Evolutionary conservation across 306 rosid genomes (phyloP).

Genomic region (Malus sylvestris): DNA sequence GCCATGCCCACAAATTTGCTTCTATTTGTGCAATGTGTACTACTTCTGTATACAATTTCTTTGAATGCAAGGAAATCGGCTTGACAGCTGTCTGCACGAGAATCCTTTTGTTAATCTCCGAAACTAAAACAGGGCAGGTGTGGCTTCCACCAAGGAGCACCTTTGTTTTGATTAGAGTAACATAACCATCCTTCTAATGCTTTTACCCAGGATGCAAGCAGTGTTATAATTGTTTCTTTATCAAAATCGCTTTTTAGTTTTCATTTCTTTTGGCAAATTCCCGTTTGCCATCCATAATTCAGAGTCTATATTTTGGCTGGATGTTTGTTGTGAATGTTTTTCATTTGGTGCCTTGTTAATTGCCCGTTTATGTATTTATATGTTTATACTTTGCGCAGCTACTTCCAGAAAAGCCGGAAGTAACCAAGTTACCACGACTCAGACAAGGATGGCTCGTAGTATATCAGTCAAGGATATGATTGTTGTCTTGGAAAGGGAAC

Average conservation of each 20-base stretch:
- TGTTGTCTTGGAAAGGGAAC: slow-evolving; percentile 79
- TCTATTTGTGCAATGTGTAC: neutral
- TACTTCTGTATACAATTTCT: neutral
- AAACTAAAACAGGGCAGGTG: neutral
- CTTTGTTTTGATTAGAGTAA: neutral
- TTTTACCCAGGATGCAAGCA: neutral
- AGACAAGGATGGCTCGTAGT: slow-evolving; percentile 42
- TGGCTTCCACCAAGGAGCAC: neutral
- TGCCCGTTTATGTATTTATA: neutral
- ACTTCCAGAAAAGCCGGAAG: slow-evolving; percentile 43
- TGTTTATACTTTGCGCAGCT: slow-evolving; percentile 24
- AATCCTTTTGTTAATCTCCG: neutral
- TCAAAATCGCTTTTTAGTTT: neutral
- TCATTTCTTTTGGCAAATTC: neutral
- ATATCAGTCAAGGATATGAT: slow-evolving; percentile 69
- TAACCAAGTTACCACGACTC: slow-evolving; percentile 33
- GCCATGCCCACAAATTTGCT: neutral
- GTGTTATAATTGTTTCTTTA: neutral
- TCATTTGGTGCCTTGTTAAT: neutral
- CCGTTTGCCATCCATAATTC: neutral
- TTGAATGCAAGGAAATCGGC: neutral
- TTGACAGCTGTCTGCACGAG: neutral
- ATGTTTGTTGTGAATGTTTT: neutral
- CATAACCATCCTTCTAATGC: neutral
- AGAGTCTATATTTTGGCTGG: neutral